Conservation (phyloP, 768 basidiomycete genomes). For the Suillus discolor region DNA sequence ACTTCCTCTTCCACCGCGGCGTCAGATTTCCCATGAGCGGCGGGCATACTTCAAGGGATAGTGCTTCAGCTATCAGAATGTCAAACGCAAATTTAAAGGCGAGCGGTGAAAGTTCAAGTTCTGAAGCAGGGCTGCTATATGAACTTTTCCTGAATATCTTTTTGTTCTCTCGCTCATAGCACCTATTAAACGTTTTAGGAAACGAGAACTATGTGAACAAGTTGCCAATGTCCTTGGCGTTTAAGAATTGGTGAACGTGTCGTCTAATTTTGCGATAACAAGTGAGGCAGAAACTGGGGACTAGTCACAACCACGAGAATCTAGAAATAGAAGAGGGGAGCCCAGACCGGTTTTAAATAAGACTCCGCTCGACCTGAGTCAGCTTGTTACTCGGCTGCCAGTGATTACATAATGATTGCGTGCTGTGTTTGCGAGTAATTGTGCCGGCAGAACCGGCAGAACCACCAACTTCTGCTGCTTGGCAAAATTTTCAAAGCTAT, state of each 20-base stretch:
- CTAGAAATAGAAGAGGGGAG: too few relatives aligned
- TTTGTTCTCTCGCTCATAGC: background rate
- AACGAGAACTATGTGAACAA: background rate
- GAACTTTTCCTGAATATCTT: background rate
- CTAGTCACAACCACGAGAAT: too few relatives aligned
- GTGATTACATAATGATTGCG: too few relatives aligned
- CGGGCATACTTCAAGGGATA: background rate
- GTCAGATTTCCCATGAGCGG: constrained; percentile 1
- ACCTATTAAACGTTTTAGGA: background rate
- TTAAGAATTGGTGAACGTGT: background rate
- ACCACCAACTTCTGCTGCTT: too few relatives aligned
- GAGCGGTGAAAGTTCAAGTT: background rate
- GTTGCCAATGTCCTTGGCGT: background rate
- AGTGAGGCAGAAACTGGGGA: too few relatives aligned
- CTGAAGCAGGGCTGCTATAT: background rate
- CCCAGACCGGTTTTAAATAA: too few relatives aligned
- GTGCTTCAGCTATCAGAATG: background rate
- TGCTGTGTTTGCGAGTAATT: too few relatives aligned
- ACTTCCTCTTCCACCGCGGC: constrained; percentile 17
- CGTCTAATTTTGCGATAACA: background rate
- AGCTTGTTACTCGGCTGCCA: too few relatives aligned
- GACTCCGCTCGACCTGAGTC: too few relatives aligned
- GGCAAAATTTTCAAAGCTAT: too few relatives aligned
- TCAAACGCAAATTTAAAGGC: background rate
- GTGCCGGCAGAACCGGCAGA: too few relatives aligned